Percentiles rank a stretch among this genome's conserved stretches.
These are phyloP conservation scores for Talaromyces liani DNA, from an alignment of 495 filamentous ascomycete genomes.

Conservation along the genomic window DNA sequence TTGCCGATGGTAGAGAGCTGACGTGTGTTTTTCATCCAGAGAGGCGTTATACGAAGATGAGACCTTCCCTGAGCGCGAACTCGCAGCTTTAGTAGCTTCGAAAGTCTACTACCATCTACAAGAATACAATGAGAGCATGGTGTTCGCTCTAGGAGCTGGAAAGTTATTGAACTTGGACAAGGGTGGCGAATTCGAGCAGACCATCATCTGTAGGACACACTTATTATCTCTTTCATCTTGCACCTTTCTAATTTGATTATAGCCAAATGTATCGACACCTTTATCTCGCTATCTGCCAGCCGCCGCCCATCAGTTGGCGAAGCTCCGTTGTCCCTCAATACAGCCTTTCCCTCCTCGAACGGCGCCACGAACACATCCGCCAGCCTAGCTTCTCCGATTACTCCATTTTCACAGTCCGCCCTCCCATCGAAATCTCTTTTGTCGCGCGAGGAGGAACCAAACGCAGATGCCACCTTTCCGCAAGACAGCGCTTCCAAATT, in stretches of 20 bases:
- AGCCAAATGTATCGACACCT: conserved; percentile 96
- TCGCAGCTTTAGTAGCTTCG: conserved; percentile 88
- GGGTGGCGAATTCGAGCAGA: conserved; percentile 95
- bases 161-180: conserved; percentile 90
- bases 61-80: conserved; percentile 83
- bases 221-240: conserved; percentile 22
- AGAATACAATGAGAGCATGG: conserved; percentile 99
- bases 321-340: conserved; percentile 61
- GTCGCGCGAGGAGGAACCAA: conserved; percentile 65
- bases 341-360: conserved; percentile 56
- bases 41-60: conserved; percentile 98
- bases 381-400: conserved; percentile 75
- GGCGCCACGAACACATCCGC: conserved; percentile 60
- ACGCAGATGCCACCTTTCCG: conserved; percentile 45
- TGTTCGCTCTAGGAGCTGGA: conserved; percentile 90
- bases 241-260: conserved; percentile 12
- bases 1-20: conserved; percentile 10
- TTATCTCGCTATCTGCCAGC: conserved; percentile 76
- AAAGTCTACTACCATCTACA: conserved; percentile 99
- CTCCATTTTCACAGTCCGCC: conserved; percentile 86
- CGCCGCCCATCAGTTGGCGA: conserved; percentile 52
- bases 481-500: conserved; percentile 45
- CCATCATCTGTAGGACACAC: conserved; percentile 59
- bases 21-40: conserved; percentile 38
- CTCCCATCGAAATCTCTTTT: conserved; percentile 90